These are phyloP conservation scores for Wickerhamiella australiensis DNA, from an alignment of 805 yeast genomes.

Conservation along the genomic window DNA sequence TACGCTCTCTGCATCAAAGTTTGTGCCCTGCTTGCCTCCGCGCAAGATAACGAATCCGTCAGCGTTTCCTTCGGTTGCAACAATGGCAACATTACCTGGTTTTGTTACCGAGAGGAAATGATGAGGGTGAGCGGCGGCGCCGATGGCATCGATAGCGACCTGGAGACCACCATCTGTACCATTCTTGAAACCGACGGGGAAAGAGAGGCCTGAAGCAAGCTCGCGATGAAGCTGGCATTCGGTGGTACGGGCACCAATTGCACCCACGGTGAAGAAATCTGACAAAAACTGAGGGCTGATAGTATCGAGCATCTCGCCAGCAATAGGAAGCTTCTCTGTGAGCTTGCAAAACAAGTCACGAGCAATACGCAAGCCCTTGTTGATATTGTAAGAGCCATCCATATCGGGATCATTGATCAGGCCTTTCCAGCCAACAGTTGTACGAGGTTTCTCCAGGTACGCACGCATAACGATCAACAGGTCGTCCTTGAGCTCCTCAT, in stretches of 20 bases:
- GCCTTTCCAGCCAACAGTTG: constrained; percentile 99
- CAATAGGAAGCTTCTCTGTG: constrained; percentile 75
- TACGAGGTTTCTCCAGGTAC: constrained; percentile 93
- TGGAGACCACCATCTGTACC: constrained; percentile 95
- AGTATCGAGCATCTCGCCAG: constrained; percentile 95
- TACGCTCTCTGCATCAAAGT: constrained; percentile 69
- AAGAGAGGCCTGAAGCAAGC: constrained; percentile 88
- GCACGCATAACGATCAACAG: constrained; percentile 91
- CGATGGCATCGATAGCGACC: constrained; percentile 88
- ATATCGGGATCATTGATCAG: constrained; percentile 94
- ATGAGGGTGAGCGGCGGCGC: constrained; percentile 86
- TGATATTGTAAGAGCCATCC: constrained; percentile 83
- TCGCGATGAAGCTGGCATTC: constrained; percentile 97
- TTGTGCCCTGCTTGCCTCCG: constrained; percentile 92
- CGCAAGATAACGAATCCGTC: constrained; percentile 85
- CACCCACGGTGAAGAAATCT: constrained; percentile 90
- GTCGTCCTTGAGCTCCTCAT: constrained; percentile 57
- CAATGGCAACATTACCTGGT: constrained; percentile 93
- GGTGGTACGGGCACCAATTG: constrained; percentile 97
- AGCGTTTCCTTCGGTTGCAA: constrained; percentile 85
- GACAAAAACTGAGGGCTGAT: constrained; percentile 92
- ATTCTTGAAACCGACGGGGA: constrained; percentile 97
- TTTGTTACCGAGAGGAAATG: constrained; percentile 92
- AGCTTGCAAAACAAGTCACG: constrained; percentile 76
- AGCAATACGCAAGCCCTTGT: constrained; percentile 83